Conservation (phyloP, 2,329 filamentous ascomycete species). For the Didymella lethalis region DNA sequence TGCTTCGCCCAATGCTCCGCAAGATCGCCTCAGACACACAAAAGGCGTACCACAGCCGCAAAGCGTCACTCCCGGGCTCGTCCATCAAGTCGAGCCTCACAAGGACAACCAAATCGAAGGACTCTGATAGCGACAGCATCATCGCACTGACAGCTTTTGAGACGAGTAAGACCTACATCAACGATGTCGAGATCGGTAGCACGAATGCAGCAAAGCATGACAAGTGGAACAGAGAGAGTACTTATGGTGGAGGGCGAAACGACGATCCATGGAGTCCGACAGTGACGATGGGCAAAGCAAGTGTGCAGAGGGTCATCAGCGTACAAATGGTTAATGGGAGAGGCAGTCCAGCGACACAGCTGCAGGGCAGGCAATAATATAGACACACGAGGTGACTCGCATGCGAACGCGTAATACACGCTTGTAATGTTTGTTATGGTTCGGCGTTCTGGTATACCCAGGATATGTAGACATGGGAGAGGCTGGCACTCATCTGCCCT, state of each 20-base stretch:
- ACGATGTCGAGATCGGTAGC: background rate
- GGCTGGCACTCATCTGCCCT: slow-evolving; percentile 17
- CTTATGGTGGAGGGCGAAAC: slow-evolving; percentile 18
- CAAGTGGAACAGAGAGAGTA: slow-evolving; percentile 16
- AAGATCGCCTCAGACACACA: slow-evolving; percentile 34
- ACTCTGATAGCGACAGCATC: slow-evolving; percentile 22
- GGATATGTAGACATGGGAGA: slow-evolving; percentile 3
- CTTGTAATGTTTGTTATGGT: slow-evolving; percentile 9
- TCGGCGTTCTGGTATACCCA: slow-evolving; percentile 20
- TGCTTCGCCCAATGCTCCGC: slow-evolving; percentile 56
- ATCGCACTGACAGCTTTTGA: slow-evolving; percentile 31
- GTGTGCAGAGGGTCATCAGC: slow-evolving; percentile 23
- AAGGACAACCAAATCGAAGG: slow-evolving; percentile 5
- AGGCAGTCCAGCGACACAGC: slow-evolving; percentile 13
- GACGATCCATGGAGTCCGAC: slow-evolving; percentile 35
- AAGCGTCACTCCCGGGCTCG: slow-evolving; percentile 14
- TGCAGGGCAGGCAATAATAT: slow-evolving; percentile 8
- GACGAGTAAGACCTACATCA: slow-evolving; percentile 12
- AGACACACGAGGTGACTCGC: background rate
- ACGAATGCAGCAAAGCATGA: background rate
- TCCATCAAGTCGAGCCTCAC: slow-evolving; percentile 13
- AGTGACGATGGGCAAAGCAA: slow-evolving; percentile 27
- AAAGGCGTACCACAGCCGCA: slow-evolving; percentile 21
- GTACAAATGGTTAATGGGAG: slow-evolving; percentile 27
- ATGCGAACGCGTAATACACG: slow-evolving; percentile 2